Evolutionary conservation across 2,329 filamentous ascomycete genomes (phyloP), one percentile per base, ranked within the genome.

Genomic region (Fusarium sp.): DNA sequence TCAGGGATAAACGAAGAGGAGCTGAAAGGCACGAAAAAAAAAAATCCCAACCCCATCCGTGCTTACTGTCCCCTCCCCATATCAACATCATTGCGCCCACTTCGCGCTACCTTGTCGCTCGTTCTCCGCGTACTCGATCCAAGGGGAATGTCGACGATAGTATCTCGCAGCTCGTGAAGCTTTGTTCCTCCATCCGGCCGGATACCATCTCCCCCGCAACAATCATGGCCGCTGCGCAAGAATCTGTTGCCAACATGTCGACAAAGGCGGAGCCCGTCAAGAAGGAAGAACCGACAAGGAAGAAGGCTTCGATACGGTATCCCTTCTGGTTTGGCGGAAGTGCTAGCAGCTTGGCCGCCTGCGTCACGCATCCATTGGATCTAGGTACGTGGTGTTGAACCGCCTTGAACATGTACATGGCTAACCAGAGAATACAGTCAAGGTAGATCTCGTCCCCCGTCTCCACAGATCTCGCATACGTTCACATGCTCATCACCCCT

Each of bases 271-370:
- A 54, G 11, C 65, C 74, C 45, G 69, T 65, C 17, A 74, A 73
- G 68, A 56, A 58, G 32, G 71, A 75, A 50, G 70, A 74, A 60
- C 78, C 79, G 66, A 81, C 84, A 76, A 84, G 85, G 79, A 85
- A 85, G 72, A 79, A 81, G 71, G 81, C 76, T 35, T 74, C 85
- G 3, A 81, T 89, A 47, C 84, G 85, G 70, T 96, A 96, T 85
- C 94, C 94, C 11, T 96, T 96, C 84, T 98, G 96, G 97, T 98
- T 99, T 83, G 97, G 97, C 73, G 97, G 97, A 65, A 98, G 94
- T 81, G 95, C 96, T 60, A 97, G 94, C 80, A 97, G 94, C 81
- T 92, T 97, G 87, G 96, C 96, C 40, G 95, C 96, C 52, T 92
- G 91, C 77, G 94, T 98, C 58, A 98, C 96, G 33, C 96, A 98